Conservation (phyloP, 1,284 basidiomycete species). For the Boletellus deceptivus region DNA sequence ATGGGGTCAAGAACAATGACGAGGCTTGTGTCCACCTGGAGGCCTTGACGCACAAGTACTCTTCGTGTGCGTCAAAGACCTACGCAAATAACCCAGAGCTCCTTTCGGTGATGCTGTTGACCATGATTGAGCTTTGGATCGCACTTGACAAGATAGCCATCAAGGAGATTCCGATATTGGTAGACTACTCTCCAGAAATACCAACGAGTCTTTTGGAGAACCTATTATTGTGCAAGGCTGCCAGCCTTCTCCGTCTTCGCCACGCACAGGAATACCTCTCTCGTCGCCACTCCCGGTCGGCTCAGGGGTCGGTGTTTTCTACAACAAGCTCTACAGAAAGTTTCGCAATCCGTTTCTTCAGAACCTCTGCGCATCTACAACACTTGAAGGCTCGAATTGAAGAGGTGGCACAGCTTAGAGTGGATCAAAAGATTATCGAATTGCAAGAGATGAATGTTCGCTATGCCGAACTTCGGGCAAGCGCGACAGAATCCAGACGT, state of each 20-base stretch:
- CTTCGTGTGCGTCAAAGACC: constrained; percentile 16
- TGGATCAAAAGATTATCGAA: neutral
- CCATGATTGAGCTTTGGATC: constrained; percentile 43
- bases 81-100: constrained; percentile 40
- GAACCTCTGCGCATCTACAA: neutral
- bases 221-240: constrained; percentile 38
- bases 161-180: constrained; percentile 36
- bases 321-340: neutral
- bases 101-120: constrained; percentile 43
- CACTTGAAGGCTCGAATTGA: neutral
- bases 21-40: constrained; percentile 15
- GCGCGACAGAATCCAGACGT: too few relatives aligned
- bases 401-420: neutral
- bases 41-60: constrained; percentile 29
- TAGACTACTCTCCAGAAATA: constrained; percentile 47
- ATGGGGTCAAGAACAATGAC: constrained; percentile 4
- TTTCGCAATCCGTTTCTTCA: constrained; percentile 25
- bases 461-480: neutral
- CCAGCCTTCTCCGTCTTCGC: constrained; percentile 26
- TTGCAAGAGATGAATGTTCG: neutral
- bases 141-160: constrained; percentile 41
- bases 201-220: constrained; percentile 35
- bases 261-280: constrained; percentile 31
- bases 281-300: constrained; percentile 22
- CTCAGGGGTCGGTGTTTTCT: constrained; percentile 21